Evolutionary conservation across 1,284 basidiomycete genomes (phyloP).

Genomic region (Ceratorhiza oryzae-sativae): DNA sequence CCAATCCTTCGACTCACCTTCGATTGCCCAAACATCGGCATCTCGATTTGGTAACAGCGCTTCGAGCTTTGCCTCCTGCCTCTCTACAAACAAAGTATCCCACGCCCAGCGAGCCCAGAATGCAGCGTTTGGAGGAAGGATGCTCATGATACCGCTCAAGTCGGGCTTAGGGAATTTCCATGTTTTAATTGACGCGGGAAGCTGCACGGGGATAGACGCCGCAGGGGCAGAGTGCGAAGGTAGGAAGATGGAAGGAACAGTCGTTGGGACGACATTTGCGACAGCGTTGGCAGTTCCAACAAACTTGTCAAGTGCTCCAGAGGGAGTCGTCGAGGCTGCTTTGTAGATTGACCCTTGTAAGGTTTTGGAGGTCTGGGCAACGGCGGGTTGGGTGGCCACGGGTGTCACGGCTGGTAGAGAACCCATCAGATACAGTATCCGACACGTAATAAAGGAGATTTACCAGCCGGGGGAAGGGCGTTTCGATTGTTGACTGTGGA

Average conservation of each 20-base stretch:
- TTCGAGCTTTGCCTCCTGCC: constrained; percentile 20
- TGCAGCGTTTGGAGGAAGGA: constrained; percentile 25
- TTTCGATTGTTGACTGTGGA: constrained; percentile 35
- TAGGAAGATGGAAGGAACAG: constrained; percentile 39
- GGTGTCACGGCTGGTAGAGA: neutral
- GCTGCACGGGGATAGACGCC: neutral
- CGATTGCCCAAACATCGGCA: constrained; percentile 42
- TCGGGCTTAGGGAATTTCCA: constrained; percentile 20
- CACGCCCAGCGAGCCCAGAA: neutral
- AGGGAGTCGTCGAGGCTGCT: neutral
- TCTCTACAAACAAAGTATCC: constrained; percentile 20
- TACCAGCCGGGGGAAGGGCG: neutral
- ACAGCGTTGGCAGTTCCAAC: constrained; percentile 35
- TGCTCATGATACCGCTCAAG: constrained; percentile 9
- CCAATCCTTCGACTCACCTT: constrained; percentile 22
- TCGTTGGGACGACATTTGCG: neutral
- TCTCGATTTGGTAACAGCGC: constrained; percentile 13
- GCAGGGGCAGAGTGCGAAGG: constrained; percentile 18
- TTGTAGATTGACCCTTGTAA: constrained; percentile 16
- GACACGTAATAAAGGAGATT: neutral
- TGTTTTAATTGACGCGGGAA: neutral
- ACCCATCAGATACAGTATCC: neutral
- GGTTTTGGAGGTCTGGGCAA: neutral
- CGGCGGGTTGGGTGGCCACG: neutral
- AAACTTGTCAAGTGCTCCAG: constrained; percentile 13